Evolutionary conservation across 306 rosid genomes (phyloP), one percentile per base, ranked within the genome.

Genomic region (Prunus campanulata): DNA sequence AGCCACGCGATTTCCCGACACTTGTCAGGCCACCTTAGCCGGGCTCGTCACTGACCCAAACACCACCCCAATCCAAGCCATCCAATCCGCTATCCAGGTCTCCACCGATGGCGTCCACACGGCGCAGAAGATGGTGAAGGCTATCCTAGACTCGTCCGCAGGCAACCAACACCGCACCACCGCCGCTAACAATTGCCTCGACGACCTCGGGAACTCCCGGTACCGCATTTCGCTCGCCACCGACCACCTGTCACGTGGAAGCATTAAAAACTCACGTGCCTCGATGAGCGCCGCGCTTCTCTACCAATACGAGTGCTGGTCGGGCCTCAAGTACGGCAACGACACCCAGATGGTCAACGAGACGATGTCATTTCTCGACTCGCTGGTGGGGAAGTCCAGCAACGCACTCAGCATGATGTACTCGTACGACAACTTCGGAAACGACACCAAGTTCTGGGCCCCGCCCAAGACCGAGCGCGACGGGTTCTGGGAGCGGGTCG

Each of bases 221-320:
- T 78, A 86, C 83, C 93, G 99, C 29, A 81, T 80, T n/a, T 86
- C 95, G 3, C 82, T 52, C 13, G 54, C 92, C 75, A n/a, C 6
- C 2, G 77, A 81, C 7, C 88, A 90, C 0, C 77, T 92, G 19
- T 77, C 84, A 4, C 77, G 55, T 2, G 91, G 87, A 12, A 75
- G 22, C 19, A 66, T 2, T 29, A 89, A 92, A 74, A 91, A 86
- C 80, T 90, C 90, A 0, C 86, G 97, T 4, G 97, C 97, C 0
- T 88, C 96, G 87, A 79, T 95, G 59, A 82, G 89, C 78, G 91
- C 98, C 27, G 87, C 96, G 1, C 61, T 90, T 44, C 85, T 78
- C 0, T 88, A 76, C 79, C 97, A 93, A 68, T 92, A 86, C 87
- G 98, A 82, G 64, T 95, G 99, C 88, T 85, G 88, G 91, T 91